Base-by-base conservation (phyloP, 345 rosid genomes). In the Citrus cavaleriei region DNA sequence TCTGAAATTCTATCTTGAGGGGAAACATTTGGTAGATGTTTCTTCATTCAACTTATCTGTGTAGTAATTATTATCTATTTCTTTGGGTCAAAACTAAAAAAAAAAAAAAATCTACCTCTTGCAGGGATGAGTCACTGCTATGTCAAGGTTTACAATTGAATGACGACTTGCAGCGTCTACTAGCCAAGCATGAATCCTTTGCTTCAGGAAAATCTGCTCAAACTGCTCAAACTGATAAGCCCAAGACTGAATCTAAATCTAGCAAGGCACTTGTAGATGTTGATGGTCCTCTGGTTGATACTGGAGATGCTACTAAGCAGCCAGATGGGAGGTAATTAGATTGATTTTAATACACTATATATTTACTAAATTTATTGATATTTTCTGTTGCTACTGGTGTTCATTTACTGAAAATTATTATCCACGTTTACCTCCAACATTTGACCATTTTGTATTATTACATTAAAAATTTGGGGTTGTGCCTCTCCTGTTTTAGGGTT, bases 111-210 rank as follows among this genome's bases (percentile, higher is more conserved):
- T 55, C 69, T 78, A 30, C 70, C 34, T 70, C n/a, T 72, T 90
- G 73, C 88, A 97, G 99, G 88, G 99, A 97, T 66, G 98, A 97
- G 81, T 91, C 95, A 51, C 90, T 97, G 77, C 85, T 97, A 74
- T 83, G 94, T 80, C 98, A 94, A 86, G 99, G 98, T 77, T 87
- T 97, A 81, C 89, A 95, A 35, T 78, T 94, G 81, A 97, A 97
- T 88, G 99, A 97, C 85, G 98, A 94, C 85, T 85, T 97, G 97
- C 98, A 97, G 83, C 97, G 94, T 72, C 84, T 97, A 76, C 86
- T 97, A 75, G 93, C 93, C 73, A 97, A 87, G 84, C 95, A 97
- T 78, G 98, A 97, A 86, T 83, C 93, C 77, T 84, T 97, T 81
- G 85, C 98, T 84, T 90, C 97, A 25, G 95, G 95, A 83, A 86